Conservation (phyloP, 805 yeast genomes). For the Candida vartiovaarae region DNA sequence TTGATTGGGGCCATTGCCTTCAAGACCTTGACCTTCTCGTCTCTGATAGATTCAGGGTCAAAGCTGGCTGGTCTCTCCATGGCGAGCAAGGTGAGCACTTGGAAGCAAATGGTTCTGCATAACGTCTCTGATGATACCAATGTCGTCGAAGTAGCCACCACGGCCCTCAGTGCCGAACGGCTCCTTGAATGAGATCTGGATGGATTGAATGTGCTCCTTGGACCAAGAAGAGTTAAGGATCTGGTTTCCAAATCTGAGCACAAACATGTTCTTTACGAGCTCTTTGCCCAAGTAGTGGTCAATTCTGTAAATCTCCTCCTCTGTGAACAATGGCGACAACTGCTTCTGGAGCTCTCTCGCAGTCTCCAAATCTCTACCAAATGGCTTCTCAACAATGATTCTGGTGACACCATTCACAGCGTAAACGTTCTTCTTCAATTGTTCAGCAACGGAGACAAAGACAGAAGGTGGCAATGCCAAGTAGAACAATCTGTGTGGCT, state of each 20-base stretch:
- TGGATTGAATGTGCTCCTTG: conserved; percentile 64
- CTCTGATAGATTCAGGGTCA: conserved; percentile 89
- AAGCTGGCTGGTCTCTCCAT: conserved; percentile 95
- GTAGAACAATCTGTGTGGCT: conserved; percentile 79
- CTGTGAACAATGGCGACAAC: conserved; percentile 81
- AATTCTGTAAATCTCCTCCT: conserved; percentile 89
- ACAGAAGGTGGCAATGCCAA: conserved; percentile 94
- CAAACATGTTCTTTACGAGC: conserved; percentile 89
- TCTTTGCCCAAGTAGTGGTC: conserved; percentile 98
- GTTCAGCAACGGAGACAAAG: conserved; percentile 69
- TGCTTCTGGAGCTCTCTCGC: conserved; percentile 70
- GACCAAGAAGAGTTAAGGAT: conserved; percentile 88
- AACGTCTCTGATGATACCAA: conserved; percentile 95
- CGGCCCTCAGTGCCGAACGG: conserved; percentile 99
- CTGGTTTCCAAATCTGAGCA: conserved; percentile 86
- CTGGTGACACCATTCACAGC: conserved; percentile 65
- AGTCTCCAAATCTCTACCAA: conserved; percentile 83
- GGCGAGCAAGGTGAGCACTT: conserved; percentile 82
- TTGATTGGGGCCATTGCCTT: conserved; percentile 72
- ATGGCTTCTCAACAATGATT: conserved; percentile 93
- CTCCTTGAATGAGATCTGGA: conserved; percentile 92
- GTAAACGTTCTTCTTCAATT: conserved; percentile 64
- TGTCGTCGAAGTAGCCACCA: conserved; percentile 94
- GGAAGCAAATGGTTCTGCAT: conserved; percentile 98
- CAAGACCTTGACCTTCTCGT: conserved; percentile 90